Evolutionary conservation across 306 rosid genomes (phyloP), one percentile per base, ranked within the genome.

Genomic region (Trifolium pratense): DNA sequence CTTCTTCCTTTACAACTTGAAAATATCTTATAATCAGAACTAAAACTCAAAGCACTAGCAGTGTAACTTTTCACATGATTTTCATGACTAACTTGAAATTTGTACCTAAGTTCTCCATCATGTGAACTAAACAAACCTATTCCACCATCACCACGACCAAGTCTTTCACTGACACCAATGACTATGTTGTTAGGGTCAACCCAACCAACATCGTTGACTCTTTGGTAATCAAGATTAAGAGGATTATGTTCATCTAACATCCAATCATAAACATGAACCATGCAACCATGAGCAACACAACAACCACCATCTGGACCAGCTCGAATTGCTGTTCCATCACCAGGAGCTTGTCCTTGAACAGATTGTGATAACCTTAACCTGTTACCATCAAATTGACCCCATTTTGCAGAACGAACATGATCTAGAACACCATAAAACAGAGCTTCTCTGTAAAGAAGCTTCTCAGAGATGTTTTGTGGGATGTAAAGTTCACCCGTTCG

Each of bases 251-350:
- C 93, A 2, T 91, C 91, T 0, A 94, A 57, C 97, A 90, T 87
- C 99, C 99, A 94, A 67, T 91, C 97, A 32, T 94, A 94, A 11
- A 94, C 93, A 56, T 94, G 97, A 53, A 91, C 97, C 92, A 94
- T 83, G 80, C 86, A 83, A 6, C 97, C 97, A 65, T 91, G 97
- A 2, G 95, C 97, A 0, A 94, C 96, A 37, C 99, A 91, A 70
- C 97, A 91, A 3, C 97, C 96, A 11, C 99, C 97, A 16, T 89
- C 91, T 0, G 99, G 99, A 16, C 95, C 92, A 0, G 90, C 99
- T 20, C 97, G 84, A n/a, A 94, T 88, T 26, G 96, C 97, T 1
- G 97, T 94, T 15, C 96, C 99, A 16, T 94, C 97, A n/a, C 97
- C 97, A 0, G 97, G 99, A 2, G 97, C 96, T 32, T 86, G 90